Conservation (phyloP, 257 asterid species). For the Lithospermum erythrorhizon region DNA sequence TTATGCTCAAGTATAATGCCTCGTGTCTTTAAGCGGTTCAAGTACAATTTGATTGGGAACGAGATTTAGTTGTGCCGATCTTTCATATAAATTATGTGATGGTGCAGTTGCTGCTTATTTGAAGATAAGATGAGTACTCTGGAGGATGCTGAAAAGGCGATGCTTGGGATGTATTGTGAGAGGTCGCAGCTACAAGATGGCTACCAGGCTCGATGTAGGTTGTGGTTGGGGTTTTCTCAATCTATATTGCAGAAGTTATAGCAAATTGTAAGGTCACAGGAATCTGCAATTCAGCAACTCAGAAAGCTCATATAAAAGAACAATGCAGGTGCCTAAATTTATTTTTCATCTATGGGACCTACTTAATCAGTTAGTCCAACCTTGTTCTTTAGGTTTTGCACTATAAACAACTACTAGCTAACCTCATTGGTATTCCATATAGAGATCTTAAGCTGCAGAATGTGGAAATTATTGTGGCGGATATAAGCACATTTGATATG, state of each 20-base stretch:
- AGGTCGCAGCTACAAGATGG: conserved; percentile 73
- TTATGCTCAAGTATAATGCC: background rate
- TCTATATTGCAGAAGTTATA: conserved; percentile 55
- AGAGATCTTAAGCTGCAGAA: conserved; percentile 61
- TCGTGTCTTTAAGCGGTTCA: background rate
- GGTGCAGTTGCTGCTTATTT: conserved; percentile 78
- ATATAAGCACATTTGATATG: conserved; percentile 67
- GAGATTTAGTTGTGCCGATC: background rate
- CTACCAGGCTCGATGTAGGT: conserved; percentile 86
- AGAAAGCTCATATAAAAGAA: conserved; percentile 62
- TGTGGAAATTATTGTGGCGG: conserved; percentile 72
- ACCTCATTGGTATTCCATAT: background rate
- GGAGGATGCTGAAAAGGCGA: conserved; percentile 87
- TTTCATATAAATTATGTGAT: conserved; percentile 3
- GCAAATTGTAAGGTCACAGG: conserved; percentile 63
- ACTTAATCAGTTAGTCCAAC: background rate
- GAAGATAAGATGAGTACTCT: conserved; percentile 49
- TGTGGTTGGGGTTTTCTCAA: conserved; percentile 89
- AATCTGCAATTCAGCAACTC: conserved; percentile 82
- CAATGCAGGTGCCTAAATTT: conserved; percentile 42
- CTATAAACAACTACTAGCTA: background rate
- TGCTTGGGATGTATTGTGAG: conserved; percentile 78
- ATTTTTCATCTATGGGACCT: background rate
- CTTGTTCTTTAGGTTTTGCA: background rate
- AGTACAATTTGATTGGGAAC: background rate